phyloP scores from a whole-genome alignment of 2,329 filamentous ascomycete genomes.

The Colletotrichum coccodes region DNA sequence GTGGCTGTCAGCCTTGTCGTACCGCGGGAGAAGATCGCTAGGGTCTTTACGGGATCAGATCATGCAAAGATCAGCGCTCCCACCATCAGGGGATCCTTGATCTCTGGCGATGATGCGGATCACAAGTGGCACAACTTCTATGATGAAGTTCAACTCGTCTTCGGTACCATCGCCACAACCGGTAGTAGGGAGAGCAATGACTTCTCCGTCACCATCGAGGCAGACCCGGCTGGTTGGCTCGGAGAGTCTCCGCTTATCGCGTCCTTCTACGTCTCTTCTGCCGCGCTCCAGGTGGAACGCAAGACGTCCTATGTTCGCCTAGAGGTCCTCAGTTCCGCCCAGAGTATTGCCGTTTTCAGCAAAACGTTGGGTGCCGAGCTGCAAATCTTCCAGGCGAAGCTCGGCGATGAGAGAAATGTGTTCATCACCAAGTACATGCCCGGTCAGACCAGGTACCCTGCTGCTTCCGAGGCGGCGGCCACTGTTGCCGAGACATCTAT shows the following conservation, averaged over 20 bases:
- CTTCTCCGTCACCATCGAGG: constrained; percentile 44
- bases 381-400: constrained; percentile 44
- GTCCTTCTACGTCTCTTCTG: constrained; percentile 52
- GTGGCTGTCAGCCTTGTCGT: constrained; percentile 50
- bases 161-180: constrained; percentile 46
- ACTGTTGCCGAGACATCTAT: constrained; percentile 34
- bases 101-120: constrained; percentile 35
- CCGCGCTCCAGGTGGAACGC: constrained; percentile 45
- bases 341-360: constrained; percentile 38
- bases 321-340: constrained; percentile 38
- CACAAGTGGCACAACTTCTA: constrained; percentile 48
- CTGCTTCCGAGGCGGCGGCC: constrained; percentile 37
- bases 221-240: constrained; percentile 48
- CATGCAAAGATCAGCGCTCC: constrained; percentile 37
- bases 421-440: constrained; percentile 50
- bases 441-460: constrained; percentile 42
- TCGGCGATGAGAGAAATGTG: constrained; percentile 42
- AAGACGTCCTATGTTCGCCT: constrained; percentile 44
- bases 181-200: constrained; percentile 41
- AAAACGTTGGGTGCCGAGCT: constrained; percentile 39
- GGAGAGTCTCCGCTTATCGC: constrained; percentile 51
- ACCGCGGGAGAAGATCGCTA: constrained; percentile 40
- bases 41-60: constrained; percentile 37
- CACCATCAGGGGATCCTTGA: constrained; percentile 42
- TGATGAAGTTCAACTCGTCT: constrained; percentile 51